A percentile compares a stretch with the other conserved stretches of the same genome.
These are phyloP conservation scores for Trifolium repens DNA, from an alignment of 306 rosid species.

Conservation along the genomic window DNA sequence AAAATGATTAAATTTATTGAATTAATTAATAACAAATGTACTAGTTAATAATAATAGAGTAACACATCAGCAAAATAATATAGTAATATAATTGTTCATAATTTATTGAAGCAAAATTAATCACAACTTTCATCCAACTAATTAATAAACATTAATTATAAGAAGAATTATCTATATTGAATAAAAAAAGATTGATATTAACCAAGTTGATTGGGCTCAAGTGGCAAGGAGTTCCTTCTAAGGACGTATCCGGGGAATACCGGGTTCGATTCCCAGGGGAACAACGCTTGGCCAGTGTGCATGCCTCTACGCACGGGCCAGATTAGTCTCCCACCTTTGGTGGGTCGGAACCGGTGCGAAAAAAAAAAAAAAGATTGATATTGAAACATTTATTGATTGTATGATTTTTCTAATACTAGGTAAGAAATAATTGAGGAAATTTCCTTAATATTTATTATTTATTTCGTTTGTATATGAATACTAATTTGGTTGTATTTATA, in stretches of 20 bases:
- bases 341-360: no score
- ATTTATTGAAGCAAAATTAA: not conserved
- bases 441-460: constrained; percentile 37
- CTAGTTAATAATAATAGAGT: no score
- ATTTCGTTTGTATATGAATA: constrained; percentile 44
- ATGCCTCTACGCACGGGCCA: no score
- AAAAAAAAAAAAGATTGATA: not conserved
- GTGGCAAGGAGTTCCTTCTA: no score
- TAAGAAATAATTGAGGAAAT: constrained; percentile 71
- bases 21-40: no score
- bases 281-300: no score
- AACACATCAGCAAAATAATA: no score
- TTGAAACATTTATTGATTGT: constrained; percentile 12
- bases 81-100: not conserved
- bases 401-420: constrained; percentile 3
- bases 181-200: not conserved
- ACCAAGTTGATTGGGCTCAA: no score
- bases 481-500: constrained; percentile 69
- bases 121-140: not conserved
- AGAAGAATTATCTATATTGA: not conserved
- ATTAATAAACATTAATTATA: not conserved
- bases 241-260: no score
- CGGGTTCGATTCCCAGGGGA: no score
- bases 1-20: no score
- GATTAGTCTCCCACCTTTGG: no score